phyloP scores from a whole-genome alignment of 1,284 basidiomycete species.

The Inonotus obliquus region DNA sequence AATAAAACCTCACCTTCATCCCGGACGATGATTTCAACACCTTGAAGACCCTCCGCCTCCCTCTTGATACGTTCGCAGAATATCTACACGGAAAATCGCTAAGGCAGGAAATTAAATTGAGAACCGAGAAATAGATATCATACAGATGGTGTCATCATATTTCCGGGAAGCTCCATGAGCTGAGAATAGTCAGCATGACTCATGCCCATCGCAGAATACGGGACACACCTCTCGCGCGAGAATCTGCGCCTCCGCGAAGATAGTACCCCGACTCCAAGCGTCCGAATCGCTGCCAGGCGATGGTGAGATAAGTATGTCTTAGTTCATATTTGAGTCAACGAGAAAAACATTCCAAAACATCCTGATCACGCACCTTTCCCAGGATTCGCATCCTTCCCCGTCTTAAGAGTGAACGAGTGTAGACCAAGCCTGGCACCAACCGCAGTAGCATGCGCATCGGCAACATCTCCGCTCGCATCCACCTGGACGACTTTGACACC shows the following conservation, averaged over 20 bases:
- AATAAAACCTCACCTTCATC: constrained; percentile 58
- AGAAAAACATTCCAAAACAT: constrained; percentile 37
- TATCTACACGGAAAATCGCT: not conserved
- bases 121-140: not conserved
- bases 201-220: not conserved
- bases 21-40: constrained; percentile 67
- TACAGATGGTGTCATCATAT: constrained; percentile 77
- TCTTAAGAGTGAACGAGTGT: constrained; percentile 77
- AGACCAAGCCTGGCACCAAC: constrained; percentile 71
- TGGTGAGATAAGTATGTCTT: constrained; percentile 36
- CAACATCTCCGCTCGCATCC: not conserved
- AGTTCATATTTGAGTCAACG: constrained; percentile 19
- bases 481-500: constrained; percentile 11
- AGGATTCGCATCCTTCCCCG: constrained; percentile 33
- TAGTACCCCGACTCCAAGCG: constrained; percentile 67
- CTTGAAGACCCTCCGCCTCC: constrained; percentile 63
- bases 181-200: constrained; percentile 24
- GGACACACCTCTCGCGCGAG: constrained; percentile 66
- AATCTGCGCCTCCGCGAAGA: constrained; percentile 81
- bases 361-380: constrained; percentile 30
- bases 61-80: constrained; percentile 71
- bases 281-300: constrained; percentile 43
- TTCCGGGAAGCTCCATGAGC: constrained; percentile 83
- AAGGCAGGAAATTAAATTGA: constrained; percentile 15
- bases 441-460: constrained; percentile 72